Conservation (phyloP, 139 green algal genomes). For the Coccomyxa sp. region DNA sequence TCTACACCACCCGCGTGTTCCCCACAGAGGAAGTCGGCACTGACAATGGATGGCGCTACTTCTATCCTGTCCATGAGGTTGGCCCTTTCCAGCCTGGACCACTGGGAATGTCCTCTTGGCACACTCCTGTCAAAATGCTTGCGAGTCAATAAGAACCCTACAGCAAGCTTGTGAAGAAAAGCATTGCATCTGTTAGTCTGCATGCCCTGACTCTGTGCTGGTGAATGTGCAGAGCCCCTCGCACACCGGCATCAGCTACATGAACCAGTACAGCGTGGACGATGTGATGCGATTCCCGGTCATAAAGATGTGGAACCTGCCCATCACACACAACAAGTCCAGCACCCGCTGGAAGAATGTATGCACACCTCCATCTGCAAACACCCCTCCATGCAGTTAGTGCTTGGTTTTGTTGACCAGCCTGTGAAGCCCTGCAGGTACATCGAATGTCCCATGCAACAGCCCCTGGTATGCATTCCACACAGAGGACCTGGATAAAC, state of each 20-base stretch:
- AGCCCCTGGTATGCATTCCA: too few relatives aligned
- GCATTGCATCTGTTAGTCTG: too few relatives aligned
- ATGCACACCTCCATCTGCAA: neutral
- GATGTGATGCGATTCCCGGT: neutral
- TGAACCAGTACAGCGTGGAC: neutral
- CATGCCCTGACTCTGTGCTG: neutral
- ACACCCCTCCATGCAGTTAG: too few relatives aligned
- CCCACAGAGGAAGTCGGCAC: neutral
- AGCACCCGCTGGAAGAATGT: neutral
- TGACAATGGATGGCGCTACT: conserved; percentile 3
- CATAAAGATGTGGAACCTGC: neutral
- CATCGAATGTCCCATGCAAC: too few relatives aligned
- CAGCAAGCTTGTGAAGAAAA: too few relatives aligned
- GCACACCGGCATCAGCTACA: neutral
- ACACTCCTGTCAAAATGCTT: neutral
- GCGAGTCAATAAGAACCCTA: neutral
- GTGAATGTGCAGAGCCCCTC: neutral
- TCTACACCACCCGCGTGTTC: conserved; percentile 4
- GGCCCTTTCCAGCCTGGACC: neutral
- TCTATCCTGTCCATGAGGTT: conserved; percentile 11
- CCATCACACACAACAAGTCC: conserved; percentile 3
- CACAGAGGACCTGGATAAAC: too few relatives aligned
- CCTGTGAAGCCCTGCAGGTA: too few relatives aligned
- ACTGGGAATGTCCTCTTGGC: neutral
- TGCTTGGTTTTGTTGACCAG: too few relatives aligned